Evolutionary conservation across 2,329 filamentous ascomycete species (phyloP).

Genomic region (Arthrinium phaeospermum): DNA sequence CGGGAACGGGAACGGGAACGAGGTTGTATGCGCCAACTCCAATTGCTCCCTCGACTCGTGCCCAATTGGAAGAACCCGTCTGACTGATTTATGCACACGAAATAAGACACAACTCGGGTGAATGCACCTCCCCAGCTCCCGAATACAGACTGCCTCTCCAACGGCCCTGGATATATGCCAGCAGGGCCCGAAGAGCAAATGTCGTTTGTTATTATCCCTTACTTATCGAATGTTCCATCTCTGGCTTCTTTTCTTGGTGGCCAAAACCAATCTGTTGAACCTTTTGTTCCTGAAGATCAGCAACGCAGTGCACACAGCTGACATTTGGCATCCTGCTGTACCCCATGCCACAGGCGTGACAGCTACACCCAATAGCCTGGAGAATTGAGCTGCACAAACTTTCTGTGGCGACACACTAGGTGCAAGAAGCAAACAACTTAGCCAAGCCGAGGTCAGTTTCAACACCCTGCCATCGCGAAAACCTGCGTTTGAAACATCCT

Average conservation of each 20-base stretch:
- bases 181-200: background rate
- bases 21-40: background rate
- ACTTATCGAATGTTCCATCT: background rate
- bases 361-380: background rate
- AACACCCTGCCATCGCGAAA: background rate
- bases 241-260: background rate
- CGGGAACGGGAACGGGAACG: background rate
- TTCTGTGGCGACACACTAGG: background rate
- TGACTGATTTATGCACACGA: background rate
- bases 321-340: background rate
- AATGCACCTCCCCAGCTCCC: background rate
- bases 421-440: background rate
- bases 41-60: background rate
- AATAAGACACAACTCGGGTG: constrained; percentile 1
- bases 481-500: background rate
- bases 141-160: background rate
- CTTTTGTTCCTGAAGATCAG: background rate
- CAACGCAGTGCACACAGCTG: background rate
- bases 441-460: constrained; percentile 1
- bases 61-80: background rate
- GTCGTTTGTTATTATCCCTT: no score
- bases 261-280: background rate
- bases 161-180: background rate
- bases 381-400: background rate
- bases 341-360: background rate